A percentile compares a stretch with the other conserved stretches of the same genome.
phyloP scores from a whole-genome alignment of 75 land plant genomes.

The Selaginella tamariscina region DNA sequence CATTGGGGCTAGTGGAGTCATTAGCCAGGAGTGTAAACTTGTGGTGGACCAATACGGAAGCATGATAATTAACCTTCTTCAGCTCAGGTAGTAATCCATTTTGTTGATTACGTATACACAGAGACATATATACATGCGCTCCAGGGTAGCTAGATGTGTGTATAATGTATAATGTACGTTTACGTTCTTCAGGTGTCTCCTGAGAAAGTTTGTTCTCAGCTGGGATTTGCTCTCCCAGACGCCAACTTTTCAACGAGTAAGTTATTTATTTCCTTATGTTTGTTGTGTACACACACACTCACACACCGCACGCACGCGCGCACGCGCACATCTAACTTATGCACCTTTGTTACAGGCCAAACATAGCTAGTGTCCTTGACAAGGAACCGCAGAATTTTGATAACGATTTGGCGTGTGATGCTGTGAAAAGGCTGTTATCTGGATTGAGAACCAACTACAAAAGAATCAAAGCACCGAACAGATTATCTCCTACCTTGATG shows the following conservation, averaged over 20 bases:
- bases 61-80: conserved; percentile 50
- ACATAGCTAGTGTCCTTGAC: conserved; percentile 5
- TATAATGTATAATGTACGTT: neutral
- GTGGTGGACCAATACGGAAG: conserved; percentile 72
- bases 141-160: neutral
- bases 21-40: conserved; percentile 71
- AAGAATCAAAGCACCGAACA: neutral
- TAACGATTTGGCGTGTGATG: conserved; percentile 4
- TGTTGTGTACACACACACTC: neutral
- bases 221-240: conserved; percentile 24
- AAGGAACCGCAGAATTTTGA: neutral
- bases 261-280: neutral
- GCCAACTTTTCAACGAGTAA: conserved; percentile 3
- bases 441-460: neutral
- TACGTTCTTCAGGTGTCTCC: conserved; percentile 18
- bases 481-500: neutral
- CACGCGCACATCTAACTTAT: neutral
- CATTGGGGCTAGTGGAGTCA: conserved; percentile 93
- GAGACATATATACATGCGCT: neutral
- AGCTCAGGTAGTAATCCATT: too few species aligned
- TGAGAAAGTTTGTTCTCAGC: conserved; percentile 19
- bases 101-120: neutral
- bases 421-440: conserved; percentile 2
- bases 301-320: neutral
- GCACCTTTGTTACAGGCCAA: neutral